Evolutionary conservation across 208 protist species (phyloP), one percentile per base, ranked within the genome.

Genomic region (Porcisia hertigi): DNA sequence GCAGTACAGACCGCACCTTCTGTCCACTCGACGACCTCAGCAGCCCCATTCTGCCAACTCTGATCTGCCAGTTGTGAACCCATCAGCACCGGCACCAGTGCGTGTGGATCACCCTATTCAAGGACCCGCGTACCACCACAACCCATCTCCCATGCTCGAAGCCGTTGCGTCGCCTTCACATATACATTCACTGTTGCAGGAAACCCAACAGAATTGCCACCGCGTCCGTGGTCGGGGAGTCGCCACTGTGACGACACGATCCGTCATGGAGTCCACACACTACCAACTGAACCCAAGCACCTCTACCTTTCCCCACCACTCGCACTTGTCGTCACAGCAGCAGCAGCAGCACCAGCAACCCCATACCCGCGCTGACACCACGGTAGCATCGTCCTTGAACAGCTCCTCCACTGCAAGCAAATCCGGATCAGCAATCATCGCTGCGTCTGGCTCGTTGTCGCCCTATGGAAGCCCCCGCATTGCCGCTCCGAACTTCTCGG

Each of bases 351-450:
- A 73, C 6, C 67, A 43, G 25, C 75, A 79, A 36, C 30, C 30
- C 30, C 30, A 30, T 30, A 79, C 69, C 55, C 75, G 75, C 69
- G 73, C 75, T 11, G 75, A 79, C 75, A 79, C 67, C 8, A 69
- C 64, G 41, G 41, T 69, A 36, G 71, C 52, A 20, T 79, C 75
- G 14, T 79, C 66, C 64, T 20, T 71, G 20, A 77, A 77, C 73
- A 77, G 49, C 53, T 69, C 73, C 39, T 77, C 66, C 20, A n/a
- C 63, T 4, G 41, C 55, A 9, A 73, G 57, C 11, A 79, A 66
- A 41, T 73, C 75, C 34, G 66, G 55, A 45, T 73, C 67, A 58
- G 43, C 14, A 36, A 25, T 14, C 1, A 47, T 23, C 74, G 57
- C 66, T 55, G 45, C 36, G n/a, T 73, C 18, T 58, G 7, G 12